These are phyloP conservation scores for Mycosphaerella sp. DNA, from an alignment of 2,329 filamentous ascomycete genomes.

Conservation along the genomic window DNA sequence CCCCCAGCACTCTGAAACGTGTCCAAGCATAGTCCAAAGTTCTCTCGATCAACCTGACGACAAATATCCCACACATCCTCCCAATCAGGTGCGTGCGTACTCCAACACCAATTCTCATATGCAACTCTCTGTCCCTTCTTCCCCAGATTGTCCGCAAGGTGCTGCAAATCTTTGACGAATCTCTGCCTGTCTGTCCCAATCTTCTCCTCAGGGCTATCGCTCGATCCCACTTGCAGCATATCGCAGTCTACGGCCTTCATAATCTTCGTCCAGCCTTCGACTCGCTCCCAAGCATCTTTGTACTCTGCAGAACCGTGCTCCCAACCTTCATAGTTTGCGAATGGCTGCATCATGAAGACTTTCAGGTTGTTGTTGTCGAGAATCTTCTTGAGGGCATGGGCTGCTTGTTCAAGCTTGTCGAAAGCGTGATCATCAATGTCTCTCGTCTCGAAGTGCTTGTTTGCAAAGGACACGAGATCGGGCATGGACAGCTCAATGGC, in stretches of 20 bases:
- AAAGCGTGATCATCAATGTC: conserved; percentile 55
- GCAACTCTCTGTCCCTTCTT: conserved; percentile 56
- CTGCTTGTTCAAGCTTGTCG: conserved; percentile 51
- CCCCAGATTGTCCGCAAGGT: conserved; percentile 58
- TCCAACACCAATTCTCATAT: conserved; percentile 82
- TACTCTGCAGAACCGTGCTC: conserved; percentile 51
- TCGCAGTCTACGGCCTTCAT: conserved; percentile 66
- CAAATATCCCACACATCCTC: conserved; percentile 65
- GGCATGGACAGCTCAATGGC: conserved; percentile 71
- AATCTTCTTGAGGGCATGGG: conserved; percentile 49
- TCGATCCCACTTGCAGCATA: conserved; percentile 63
- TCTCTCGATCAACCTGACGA: conserved; percentile 53
- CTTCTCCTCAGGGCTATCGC: conserved; percentile 52
- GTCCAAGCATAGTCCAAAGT: conserved; percentile 69
- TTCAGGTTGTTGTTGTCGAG: conserved; percentile 51
- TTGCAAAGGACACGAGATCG: conserved; percentile 61
- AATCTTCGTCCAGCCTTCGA: conserved; percentile 61
- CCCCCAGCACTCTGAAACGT: conserved; percentile 70
- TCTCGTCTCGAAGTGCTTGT: conserved; percentile 38
- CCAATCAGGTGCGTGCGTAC: conserved; percentile 63
- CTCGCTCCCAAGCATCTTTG: conserved; percentile 57
- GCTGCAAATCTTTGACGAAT: conserved; percentile 56
- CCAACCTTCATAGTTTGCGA: conserved; percentile 74
- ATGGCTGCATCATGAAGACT: conserved; percentile 69
- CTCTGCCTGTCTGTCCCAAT: conserved; percentile 48